Conservation (phyloP, 306 rosid species). For the Vigna radiata region DNA sequence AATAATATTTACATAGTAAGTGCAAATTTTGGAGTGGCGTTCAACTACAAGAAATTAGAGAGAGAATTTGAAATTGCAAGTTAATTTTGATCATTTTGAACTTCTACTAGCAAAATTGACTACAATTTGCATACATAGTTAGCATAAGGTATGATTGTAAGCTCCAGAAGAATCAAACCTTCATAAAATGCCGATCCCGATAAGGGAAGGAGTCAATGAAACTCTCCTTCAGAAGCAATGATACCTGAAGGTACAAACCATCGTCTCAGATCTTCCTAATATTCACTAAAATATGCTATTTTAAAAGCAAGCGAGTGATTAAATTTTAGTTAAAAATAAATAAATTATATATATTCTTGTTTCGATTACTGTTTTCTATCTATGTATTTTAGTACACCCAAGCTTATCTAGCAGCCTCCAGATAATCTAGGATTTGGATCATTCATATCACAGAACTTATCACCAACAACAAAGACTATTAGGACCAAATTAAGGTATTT, state of each 20-base stretch:
- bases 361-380: not conserved
- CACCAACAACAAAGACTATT: slow-evolving; percentile 5
- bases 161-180: slow-evolving; percentile 65
- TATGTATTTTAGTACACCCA: slow-evolving; percentile 10
- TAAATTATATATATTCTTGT: not conserved
- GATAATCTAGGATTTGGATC: slow-evolving; percentile 10
- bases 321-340: not conserved
- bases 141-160: slow-evolving; percentile 32
- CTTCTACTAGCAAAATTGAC: not conserved
- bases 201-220: slow-evolving; percentile 87
- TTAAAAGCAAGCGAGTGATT: slow-evolving; percentile 28
- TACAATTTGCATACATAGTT: not conserved
- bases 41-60: slow-evolving; percentile 19
- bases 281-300: slow-evolving; percentile 28
- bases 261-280: slow-evolving; percentile 42
- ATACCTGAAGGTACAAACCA: slow-evolving; percentile 65
- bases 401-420: slow-evolving; percentile 5
- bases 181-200: slow-evolving; percentile 91
- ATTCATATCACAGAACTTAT: slow-evolving; percentile 33
- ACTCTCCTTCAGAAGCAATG: slow-evolving; percentile 98
- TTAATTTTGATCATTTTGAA: slow-evolving; percentile 6
- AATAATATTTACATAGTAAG: slow-evolving; percentile 15
- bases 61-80: slow-evolving; percentile 38
- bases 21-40: slow-evolving; percentile 6
- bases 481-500: slow-evolving; percentile 8